Conservation (phyloP, 306 rosid genomes). For the Ziziphus jujuba region DNA sequence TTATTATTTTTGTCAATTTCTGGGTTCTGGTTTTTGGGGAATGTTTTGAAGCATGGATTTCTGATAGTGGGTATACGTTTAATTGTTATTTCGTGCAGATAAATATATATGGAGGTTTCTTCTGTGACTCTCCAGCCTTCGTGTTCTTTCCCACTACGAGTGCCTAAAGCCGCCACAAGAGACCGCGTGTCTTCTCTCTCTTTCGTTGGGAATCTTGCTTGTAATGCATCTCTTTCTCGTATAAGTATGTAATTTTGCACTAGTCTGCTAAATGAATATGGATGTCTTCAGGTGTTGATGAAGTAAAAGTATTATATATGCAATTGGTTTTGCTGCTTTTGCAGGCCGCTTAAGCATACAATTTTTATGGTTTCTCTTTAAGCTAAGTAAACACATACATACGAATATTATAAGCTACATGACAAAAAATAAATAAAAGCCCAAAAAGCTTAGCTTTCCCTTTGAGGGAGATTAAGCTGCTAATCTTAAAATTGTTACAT, state of each 20-base stretch:
- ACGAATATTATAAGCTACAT: too few relatives aligned
- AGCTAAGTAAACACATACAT: too few relatives aligned
- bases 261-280: background rate
- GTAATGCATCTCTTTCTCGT: conserved; percentile 17
- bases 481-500: too few relatives aligned
- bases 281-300: background rate
- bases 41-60: too few relatives aligned
- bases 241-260: conserved; percentile 24
- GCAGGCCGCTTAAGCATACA: too few relatives aligned
- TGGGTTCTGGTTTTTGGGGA: too few relatives aligned
- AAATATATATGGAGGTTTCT: conserved; percentile 36
- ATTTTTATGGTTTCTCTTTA: too few relatives aligned
- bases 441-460: too few relatives aligned
- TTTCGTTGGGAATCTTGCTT: conserved; percentile 21
- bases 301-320: background rate
- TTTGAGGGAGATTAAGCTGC: too few relatives aligned
- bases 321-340: background rate
- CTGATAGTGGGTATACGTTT: too few relatives aligned
- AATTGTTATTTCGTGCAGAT: background rate
- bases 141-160: conserved; percentile 22
- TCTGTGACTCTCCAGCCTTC: conserved; percentile 33
- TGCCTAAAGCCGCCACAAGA: conserved; percentile 12
- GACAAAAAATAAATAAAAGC: too few relatives aligned
- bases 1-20: too few relatives aligned
- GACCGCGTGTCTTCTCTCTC: conserved; percentile 26